Conservation (phyloP, 164 flowering plant species). For the Tetracentron sinense region DNA sequence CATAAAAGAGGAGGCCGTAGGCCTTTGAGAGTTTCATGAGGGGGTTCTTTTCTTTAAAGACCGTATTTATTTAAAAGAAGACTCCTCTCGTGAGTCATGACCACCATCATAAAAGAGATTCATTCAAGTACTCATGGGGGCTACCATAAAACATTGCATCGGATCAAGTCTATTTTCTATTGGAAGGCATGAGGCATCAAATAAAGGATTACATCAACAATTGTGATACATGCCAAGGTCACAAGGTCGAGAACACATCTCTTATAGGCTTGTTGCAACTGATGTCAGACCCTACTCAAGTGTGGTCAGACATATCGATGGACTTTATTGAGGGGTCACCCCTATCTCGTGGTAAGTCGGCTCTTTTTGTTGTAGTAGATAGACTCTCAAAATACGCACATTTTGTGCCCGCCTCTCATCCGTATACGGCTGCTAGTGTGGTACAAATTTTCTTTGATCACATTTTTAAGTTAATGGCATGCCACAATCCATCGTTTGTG, state of each 20-base stretch:
- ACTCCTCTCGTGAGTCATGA: background rate
- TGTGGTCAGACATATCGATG: too few species aligned
- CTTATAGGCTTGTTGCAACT: background rate
- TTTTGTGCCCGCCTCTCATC: background rate
- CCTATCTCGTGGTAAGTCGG: background rate
- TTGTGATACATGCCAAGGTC: background rate
- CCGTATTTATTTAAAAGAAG: background rate
- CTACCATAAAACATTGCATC: background rate
- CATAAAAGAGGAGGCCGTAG: too few species aligned
- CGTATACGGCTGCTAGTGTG: background rate
- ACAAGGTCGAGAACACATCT: background rate
- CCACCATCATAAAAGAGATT: background rate
- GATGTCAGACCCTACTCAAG: background rate
- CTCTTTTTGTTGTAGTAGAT: background rate
- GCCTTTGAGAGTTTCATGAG: too few species aligned
- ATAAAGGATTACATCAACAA: background rate
- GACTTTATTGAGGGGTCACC: too few species aligned
- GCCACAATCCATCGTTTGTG: too few species aligned
- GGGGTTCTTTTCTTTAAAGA: background rate
- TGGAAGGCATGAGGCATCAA: background rate
- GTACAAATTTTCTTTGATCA: background rate
- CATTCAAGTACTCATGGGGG: background rate
- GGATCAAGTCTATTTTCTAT: background rate
- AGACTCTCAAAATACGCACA: background rate
- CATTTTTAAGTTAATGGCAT: too few species aligned